Evolutionary conservation across 2,329 filamentous ascomycete species (phyloP).

Genomic region (Aureobasidium lini): DNA sequence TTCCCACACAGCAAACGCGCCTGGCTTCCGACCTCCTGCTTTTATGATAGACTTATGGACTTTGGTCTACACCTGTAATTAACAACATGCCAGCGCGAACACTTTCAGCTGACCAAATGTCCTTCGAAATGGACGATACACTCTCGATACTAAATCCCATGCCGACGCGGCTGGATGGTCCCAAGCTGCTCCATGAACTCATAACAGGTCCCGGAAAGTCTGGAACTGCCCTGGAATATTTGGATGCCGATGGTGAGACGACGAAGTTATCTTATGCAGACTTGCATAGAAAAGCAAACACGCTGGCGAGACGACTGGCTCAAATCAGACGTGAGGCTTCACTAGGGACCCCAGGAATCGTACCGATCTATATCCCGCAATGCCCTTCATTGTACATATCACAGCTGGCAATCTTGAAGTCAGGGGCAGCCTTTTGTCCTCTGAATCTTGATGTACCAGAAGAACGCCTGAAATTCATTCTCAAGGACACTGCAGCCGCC

Average conservation of each 20-base stretch:
- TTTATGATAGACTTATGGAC: not conserved
- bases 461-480: constrained; percentile 72
- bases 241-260: constrained; percentile 40
- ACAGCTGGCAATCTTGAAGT: constrained; percentile 69
- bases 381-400: constrained; percentile 70
- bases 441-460: constrained; percentile 68
- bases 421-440: constrained; percentile 79
- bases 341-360: constrained; percentile 37
- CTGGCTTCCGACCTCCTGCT: not conserved
- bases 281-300: constrained; percentile 52
- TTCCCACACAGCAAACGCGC: not conserved
- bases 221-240: constrained; percentile 56
- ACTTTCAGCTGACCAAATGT: not conserved
- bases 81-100: constrained; percentile 10
- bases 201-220: constrained; percentile 40
- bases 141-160: constrained; percentile 53
- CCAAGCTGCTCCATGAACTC: constrained; percentile 54
- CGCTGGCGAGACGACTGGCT: constrained; percentile 48
- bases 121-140: constrained; percentile 14
- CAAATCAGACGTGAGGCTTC: constrained; percentile 20
- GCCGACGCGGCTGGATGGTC: constrained; percentile 47
- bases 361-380: constrained; percentile 74
- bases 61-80: not conserved
- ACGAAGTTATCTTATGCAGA: constrained; percentile 52
- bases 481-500: constrained; percentile 64